Base-by-base conservation (phyloP, 2,329 filamentous ascomycete genomes). In the Knoxdaviesia proteae region DNA sequence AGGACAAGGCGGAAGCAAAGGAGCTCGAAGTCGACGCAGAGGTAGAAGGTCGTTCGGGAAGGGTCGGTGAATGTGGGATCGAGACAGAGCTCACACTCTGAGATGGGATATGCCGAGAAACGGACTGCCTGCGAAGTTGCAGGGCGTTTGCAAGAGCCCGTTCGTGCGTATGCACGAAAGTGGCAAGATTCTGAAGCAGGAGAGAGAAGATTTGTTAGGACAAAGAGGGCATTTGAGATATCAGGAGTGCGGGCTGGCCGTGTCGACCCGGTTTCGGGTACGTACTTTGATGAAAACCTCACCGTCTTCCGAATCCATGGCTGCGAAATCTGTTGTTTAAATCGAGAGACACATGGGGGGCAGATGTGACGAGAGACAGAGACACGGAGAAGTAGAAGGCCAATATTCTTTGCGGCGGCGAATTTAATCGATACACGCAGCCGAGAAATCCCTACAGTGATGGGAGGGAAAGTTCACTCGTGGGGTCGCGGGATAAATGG, bases 161-260 rank as follows among this genome's bases (percentile, higher is more conserved):
- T 63, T 98, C 90, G 66, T 98, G 86, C 44, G 86, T 94, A 48
- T 87, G 84, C 62, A 98, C 86, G 62, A 94, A 96, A 63, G 80
- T 80, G 57, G 88, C 87, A 58, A 98, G 72, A 70, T 93, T 90
- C 88, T 94, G 58, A 64, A 59, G 48, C 52, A 46, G 52, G 46
- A 37, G 42, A n/a, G 32, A 46, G 39, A 10, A 43, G 31, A 30
- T 39, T 42, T 47, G 34, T 38, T 38, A 39, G 44, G 35, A 47
- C 39, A 30, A 32, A 11, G 35, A 5, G 20, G 20, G 20, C 20
- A 20, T 20, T 20, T 20, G 20, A 20, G 20, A 20, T 2, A 20
- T 20, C 20, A 20, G 20, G 20, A 20, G 20, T 20, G 20, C 20
- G 2, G 20, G 20, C 20, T 20, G 20, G 20, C 20, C 20, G 20